These are phyloP conservation scores for Anisodus tanguticus DNA, from an alignment of 257 asterid species.

Conservation along the genomic window DNA sequence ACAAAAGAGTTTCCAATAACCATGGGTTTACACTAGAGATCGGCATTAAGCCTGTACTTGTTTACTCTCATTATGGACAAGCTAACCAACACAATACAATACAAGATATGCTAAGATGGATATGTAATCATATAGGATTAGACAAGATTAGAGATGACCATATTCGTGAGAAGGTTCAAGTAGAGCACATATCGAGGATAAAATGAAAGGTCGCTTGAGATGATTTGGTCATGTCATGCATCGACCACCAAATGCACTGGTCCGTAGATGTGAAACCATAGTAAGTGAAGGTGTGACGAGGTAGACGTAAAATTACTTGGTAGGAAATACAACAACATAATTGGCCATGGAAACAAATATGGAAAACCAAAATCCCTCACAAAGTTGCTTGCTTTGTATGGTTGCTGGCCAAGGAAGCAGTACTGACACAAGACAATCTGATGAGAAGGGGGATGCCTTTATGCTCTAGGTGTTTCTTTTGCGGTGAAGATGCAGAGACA, in stretches of 20 bases:
- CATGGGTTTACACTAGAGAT: not conserved
- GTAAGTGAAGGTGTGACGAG: not conserved
- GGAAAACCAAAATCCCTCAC: no score
- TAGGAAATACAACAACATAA: no score
- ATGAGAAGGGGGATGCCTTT: no score
- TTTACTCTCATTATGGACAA: not conserved
- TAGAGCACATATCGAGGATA: not conserved
- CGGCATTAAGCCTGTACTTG: not conserved
- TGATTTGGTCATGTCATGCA: not conserved
- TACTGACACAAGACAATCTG: no score
- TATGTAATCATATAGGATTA: not conserved
- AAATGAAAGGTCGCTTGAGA: not conserved
- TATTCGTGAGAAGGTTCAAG: not conserved
- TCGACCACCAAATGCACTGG: not conserved
- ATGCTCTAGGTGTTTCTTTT: no score
- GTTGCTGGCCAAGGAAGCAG: no score
- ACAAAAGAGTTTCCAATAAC: not conserved
- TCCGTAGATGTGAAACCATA: constrained; percentile 3
- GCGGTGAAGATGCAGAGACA: no score
- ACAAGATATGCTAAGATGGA: not conserved
- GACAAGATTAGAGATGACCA: constrained; percentile 5
- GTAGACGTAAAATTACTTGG: not conserved
- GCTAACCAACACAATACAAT: not conserved
- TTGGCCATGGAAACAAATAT: no score
- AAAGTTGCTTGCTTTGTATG: no score